Evolutionary conservation across 2,329 filamentous ascomycete genomes (phyloP).

Genomic region (Calonectria pteridis): DNA sequence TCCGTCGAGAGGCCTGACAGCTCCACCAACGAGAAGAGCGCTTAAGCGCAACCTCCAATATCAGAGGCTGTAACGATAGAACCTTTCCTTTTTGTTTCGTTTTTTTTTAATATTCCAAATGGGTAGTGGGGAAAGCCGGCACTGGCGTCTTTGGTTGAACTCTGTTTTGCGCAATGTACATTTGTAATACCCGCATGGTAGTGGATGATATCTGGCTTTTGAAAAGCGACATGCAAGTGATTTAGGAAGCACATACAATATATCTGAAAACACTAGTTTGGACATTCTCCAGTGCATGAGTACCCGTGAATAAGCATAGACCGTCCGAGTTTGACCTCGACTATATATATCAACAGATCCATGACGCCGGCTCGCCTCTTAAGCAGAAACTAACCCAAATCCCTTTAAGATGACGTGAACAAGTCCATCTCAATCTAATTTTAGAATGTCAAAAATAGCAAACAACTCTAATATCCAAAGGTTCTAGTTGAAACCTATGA

Average conservation of each 20-base stretch:
- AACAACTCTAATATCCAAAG: background rate
- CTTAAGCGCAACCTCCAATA: slow-evolving; percentile 6
- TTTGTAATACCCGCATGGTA: slow-evolving; percentile 42
- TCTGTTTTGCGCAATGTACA: slow-evolving; percentile 28
- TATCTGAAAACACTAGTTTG: background rate
- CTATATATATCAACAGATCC: background rate
- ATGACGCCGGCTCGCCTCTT: no score
- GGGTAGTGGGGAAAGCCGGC: slow-evolving; percentile 41
- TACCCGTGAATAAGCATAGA: background rate
- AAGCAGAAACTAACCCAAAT: background rate
- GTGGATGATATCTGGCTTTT: slow-evolving; percentile 31
- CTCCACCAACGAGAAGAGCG: slow-evolving; percentile 30
- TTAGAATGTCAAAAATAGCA: background rate
- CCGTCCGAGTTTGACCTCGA: background rate
- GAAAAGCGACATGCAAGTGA: slow-evolving; percentile 38
- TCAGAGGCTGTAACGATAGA: slow-evolving; percentile 22
- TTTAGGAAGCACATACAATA: slow-evolving; percentile 31
- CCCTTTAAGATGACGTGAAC: background rate
- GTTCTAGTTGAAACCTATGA: background rate
- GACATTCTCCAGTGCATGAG: background rate
- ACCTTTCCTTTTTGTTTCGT: slow-evolving; percentile 18
- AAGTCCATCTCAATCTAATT: background rate
- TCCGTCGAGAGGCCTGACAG: slow-evolving; percentile 36
- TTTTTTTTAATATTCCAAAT: slow-evolving; percentile 12
- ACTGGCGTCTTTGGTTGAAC: slow-evolving; percentile 41